phyloP scores from a whole-genome alignment of 2,329 filamentous ascomycete species.

The Colletotrichum sojae region DNA sequence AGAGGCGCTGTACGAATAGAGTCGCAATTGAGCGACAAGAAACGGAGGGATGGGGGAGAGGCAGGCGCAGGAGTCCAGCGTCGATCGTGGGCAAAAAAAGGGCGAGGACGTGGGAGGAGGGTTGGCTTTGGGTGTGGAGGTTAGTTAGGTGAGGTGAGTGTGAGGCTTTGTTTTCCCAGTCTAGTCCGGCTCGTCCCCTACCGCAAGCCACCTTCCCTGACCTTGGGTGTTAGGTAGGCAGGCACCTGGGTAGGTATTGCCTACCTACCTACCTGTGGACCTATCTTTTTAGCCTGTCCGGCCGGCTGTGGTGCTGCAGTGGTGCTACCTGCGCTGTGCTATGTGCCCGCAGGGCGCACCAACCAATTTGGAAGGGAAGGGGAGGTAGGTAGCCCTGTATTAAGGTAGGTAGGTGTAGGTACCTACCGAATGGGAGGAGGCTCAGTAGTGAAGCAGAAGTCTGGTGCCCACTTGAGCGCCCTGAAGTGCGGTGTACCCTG shows the following conservation, averaged over 20 bases:
- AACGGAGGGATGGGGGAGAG: slow-evolving; percentile 49
- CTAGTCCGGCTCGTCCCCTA: slow-evolving; percentile 28
- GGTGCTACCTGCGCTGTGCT: not conserved
- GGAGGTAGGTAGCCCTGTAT: not conserved
- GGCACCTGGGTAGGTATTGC: not conserved
- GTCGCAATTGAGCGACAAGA: slow-evolving; percentile 56
- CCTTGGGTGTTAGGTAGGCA: not conserved
- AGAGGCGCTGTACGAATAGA: slow-evolving; percentile 46
- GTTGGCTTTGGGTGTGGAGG: slow-evolving; percentile 48
- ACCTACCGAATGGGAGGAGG: not conserved
- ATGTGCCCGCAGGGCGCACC: not conserved
- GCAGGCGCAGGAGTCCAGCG: slow-evolving; percentile 43
- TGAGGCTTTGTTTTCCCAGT: slow-evolving; percentile 59
- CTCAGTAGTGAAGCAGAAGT: not conserved
- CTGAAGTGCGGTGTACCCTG: slow-evolving; percentile 35
- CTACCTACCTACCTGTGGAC: not conserved
- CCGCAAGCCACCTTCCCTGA: slow-evolving; percentile 18
- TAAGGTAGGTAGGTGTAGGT: not conserved
- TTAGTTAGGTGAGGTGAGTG: slow-evolving; percentile 52
- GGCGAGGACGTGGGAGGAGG: slow-evolving; percentile 48
- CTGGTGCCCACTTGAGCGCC: slow-evolving; percentile 2
- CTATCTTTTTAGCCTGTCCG: not conserved
- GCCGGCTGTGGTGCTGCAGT: not conserved
- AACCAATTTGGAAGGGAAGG: not conserved
- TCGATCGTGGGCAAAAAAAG: slow-evolving; percentile 45